A percentile compares a stretch with the other conserved stretches of the same genome.
These are phyloP conservation scores for Quercus tomentella DNA, from an alignment of 331 rosid genomes.

Conservation along the genomic window DNA sequence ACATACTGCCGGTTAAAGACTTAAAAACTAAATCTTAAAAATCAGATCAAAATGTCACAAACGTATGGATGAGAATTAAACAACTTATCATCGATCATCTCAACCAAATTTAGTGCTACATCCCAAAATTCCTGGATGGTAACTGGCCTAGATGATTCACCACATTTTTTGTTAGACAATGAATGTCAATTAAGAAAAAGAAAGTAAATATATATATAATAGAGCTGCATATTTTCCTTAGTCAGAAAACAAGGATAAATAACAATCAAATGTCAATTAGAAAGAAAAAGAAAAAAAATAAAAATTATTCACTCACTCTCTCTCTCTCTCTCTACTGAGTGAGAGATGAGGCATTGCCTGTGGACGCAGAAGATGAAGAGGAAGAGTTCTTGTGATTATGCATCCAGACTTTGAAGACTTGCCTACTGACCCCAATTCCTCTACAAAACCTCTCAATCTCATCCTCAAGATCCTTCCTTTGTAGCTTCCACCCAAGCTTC, in stretches of 20 bases:
- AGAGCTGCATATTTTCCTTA: background rate
- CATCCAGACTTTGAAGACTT: constrained; percentile 96
- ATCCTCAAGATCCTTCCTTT: constrained; percentile 71
- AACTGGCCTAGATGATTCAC: background rate
- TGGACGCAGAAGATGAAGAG: constrained; percentile 51
- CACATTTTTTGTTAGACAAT: background rate
- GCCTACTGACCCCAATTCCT: constrained; percentile 66
- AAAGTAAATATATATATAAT: background rate
- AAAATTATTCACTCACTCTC: background rate
- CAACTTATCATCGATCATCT: background rate
- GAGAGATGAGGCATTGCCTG: constrained; percentile 73
- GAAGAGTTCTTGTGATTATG: constrained; percentile 80
- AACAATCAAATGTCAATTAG: constrained; percentile 7
- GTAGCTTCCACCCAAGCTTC: constrained; percentile 86
- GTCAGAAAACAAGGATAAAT: background rate
- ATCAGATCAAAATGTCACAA: background rate
- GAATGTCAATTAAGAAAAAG: background rate
- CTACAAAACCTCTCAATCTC: constrained; percentile 77
- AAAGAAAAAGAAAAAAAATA: background rate
- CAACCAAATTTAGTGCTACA: background rate
- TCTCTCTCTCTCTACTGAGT: constrained; percentile 32
- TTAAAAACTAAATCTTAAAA: background rate
- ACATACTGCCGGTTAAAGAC: background rate
- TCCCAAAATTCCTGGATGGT: background rate
- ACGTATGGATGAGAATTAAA: background rate